Percentiles rank a stretch among this genome's conserved stretches.
phyloP scores from a whole-genome alignment of 2,329 filamentous ascomycete species.

The Alternaria sp. region DNA sequence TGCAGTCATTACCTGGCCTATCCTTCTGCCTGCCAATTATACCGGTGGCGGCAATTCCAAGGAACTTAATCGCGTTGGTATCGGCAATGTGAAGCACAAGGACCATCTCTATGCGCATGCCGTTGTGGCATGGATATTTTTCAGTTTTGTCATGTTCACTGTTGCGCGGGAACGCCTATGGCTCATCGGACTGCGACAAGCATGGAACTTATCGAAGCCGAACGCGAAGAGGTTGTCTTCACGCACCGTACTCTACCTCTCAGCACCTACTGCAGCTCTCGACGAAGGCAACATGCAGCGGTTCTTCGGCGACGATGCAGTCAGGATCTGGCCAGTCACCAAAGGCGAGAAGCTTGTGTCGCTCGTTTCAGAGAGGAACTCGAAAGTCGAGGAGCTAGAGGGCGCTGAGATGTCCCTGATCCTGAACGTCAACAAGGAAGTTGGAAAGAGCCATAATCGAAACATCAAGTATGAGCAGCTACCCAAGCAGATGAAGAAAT shows the following conservation, averaged over 20 bases:
- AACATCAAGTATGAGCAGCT: slow-evolving; percentile 59
- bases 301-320: slow-evolving; percentile 81
- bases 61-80: slow-evolving; percentile 79
- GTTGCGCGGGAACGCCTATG: slow-evolving; percentile 87
- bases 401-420: slow-evolving; percentile 86
- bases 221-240: slow-evolving; percentile 88
- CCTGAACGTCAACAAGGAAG: slow-evolving; percentile 74
- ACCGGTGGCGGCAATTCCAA: slow-evolving; percentile 71
- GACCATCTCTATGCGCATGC: slow-evolving; percentile 77
- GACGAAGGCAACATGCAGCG: slow-evolving; percentile 76
- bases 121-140: slow-evolving; percentile 82
- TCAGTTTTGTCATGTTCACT: slow-evolving; percentile 84
- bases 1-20: slow-evolving; percentile 82
- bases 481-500: slow-evolving; percentile 67
- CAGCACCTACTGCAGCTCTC: slow-evolving; percentile 79
- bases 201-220: slow-evolving; percentile 83
- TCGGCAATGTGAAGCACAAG: slow-evolving; percentile 74
- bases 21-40: slow-evolving; percentile 86
- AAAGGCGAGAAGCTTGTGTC: slow-evolving; percentile 80
- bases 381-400: slow-evolving; percentile 81
- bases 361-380: slow-evolving; percentile 80
- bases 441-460: slow-evolving; percentile 64
- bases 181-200: slow-evolving; percentile 91
- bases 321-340: slow-evolving; percentile 82
- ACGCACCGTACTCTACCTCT: slow-evolving; percentile 86